These are phyloP conservation scores for Geotrichum restrictum DNA, from an alignment of 1,139 yeast genomes.

Conservation along the genomic window DNA sequence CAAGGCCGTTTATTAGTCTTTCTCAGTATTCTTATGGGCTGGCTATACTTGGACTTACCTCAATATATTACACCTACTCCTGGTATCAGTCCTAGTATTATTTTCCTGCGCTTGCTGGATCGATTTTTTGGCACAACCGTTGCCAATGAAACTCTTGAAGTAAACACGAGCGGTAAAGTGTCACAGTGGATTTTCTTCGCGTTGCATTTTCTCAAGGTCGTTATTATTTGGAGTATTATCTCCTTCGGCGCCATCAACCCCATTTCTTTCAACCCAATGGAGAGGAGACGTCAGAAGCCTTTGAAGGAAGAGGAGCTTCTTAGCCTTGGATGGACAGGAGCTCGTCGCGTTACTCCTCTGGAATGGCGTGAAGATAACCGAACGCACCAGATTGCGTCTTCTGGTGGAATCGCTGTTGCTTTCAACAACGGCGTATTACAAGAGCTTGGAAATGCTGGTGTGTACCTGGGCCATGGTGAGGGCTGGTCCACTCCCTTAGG, in stretches of 20 bases:
- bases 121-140: slow-evolving; percentile 24
- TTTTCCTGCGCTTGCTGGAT: slow-evolving; percentile 42
- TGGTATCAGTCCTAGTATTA: slow-evolving; percentile 76
- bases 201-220: slow-evolving; percentile 63
- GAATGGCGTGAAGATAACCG: slow-evolving; percentile 66
- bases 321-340: slow-evolving; percentile 87
- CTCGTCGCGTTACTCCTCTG: slow-evolving; percentile 65
- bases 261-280: slow-evolving; percentile 47
- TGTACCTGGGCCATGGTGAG: slow-evolving; percentile 66
- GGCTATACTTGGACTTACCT: slow-evolving; percentile 94
- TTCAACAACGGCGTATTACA: slow-evolving; percentile 68
- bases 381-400: slow-evolving; percentile 49
- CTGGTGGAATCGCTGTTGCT: slow-evolving; percentile 78
- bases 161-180: slow-evolving; percentile 41
- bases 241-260: slow-evolving; percentile 80
- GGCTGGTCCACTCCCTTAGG: slow-evolving; percentile 49
- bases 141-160: slow-evolving; percentile 23
- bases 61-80: slow-evolving; percentile 88
- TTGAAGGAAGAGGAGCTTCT: slow-evolving; percentile 54
- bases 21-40: slow-evolving; percentile 48
- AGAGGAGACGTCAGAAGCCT: slow-evolving; percentile 29
- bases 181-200: slow-evolving; percentile 68
- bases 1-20: slow-evolving; percentile 48
- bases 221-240: slow-evolving; percentile 54
- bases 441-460: slow-evolving; percentile 54